Evolutionary conservation across 108 stramenopile species (phyloP).

Genomic region (Cyclostephanos tholiformis): DNA sequence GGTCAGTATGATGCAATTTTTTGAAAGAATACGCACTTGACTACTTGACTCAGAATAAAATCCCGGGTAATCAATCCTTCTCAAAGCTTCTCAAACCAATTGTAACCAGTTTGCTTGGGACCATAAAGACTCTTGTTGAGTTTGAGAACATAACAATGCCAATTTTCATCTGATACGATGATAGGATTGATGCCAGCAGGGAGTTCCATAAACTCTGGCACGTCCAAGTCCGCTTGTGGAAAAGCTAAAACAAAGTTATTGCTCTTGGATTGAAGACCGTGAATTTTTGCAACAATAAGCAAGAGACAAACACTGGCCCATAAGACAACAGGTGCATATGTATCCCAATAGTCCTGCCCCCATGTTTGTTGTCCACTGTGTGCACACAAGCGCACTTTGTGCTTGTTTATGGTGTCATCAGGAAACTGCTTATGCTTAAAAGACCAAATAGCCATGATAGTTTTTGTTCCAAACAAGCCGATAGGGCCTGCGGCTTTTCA

Average conservation of each 20-base stretch:
- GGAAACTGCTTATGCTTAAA: slow-evolving; percentile 1
- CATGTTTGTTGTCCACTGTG: slow-evolving; percentile 39
- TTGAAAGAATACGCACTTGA: slow-evolving; percentile 6
- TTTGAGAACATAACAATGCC: not conserved
- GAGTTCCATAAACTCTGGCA: slow-evolving; percentile 48
- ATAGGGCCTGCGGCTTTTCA: too few species aligned
- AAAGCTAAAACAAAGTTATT: slow-evolving; percentile 56
- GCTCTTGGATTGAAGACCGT: slow-evolving; percentile 44
- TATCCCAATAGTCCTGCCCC: slow-evolving; percentile 41
- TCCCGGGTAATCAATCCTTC: not conserved
- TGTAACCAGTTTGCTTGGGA: too few species aligned
- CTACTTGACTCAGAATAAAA: not conserved
- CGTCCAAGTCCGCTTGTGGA: slow-evolving; percentile 48
- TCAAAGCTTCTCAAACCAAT: slow-evolving; percentile 5
- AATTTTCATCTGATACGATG: not conserved
- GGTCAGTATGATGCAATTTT: not conserved
- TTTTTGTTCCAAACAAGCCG: not conserved
- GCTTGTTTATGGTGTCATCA: slow-evolving; percentile 16
- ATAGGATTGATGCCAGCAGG: slow-evolving; percentile 38
- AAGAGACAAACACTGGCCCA: slow-evolving; percentile 50
- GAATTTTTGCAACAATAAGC: slow-evolving; percentile 23
- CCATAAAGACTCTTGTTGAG: not conserved
- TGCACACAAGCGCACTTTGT: slow-evolving; percentile 19
- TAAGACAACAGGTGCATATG: slow-evolving; percentile 57
- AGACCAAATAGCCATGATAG: slow-evolving; percentile 13